Evolutionary conservation across 1,284 basidiomycete species (phyloP), one percentile per base, ranked within the genome.

Genomic region (Boletellus dicymbophilus): DNA sequence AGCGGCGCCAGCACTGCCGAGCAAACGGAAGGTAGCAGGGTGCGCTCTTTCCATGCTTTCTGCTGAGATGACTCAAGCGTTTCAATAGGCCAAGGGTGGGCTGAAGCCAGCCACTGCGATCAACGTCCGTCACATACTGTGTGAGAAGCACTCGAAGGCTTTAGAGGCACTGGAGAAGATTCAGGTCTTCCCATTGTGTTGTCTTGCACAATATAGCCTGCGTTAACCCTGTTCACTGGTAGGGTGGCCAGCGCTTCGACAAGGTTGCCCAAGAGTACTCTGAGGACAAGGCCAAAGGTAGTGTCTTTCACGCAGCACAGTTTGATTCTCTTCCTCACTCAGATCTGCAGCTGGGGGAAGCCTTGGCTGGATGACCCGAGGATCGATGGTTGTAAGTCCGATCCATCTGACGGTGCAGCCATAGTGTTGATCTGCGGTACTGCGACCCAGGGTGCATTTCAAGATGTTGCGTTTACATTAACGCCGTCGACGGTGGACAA

Each of bases 271-370:
- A 90, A 57, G 89, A 91, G 57, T 91, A 88, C 59, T 90, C 88
- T 2, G 90, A 93, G 67, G 90, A 93, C 71, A 93, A 93, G 66
- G 91, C 91, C 5, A 91, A 92, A 78, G 80, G 89, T 85, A 33
- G 7, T 10, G 21, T 18, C 9, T n/a, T 8, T 38, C 20, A 20
- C 15, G 13, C 13, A 20, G 51, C 15, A 22, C 26, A 25, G 27
- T 21, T 51, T 26, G 3, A 21, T 28, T 31, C 21, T 43, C 53
- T 44, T 48, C 28, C 47, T 34, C 28, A 53, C 36, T 40, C 43
- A n/a, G 21, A 31, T 25, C 57, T 44, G 12, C 49, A 91, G 90
- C 84, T 62, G 90, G 90, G 26, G 90, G 90, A 28, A 89, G 85
- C 62, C 75, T 93, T 34, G 90, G 90, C 13, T 93, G 89, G 89